Percentiles rank a stretch among this genome's conserved stretches.
Conservation (phyloP, 2,329 filamentous ascomycete genomes). For the Leptographium flavum region DNA sequence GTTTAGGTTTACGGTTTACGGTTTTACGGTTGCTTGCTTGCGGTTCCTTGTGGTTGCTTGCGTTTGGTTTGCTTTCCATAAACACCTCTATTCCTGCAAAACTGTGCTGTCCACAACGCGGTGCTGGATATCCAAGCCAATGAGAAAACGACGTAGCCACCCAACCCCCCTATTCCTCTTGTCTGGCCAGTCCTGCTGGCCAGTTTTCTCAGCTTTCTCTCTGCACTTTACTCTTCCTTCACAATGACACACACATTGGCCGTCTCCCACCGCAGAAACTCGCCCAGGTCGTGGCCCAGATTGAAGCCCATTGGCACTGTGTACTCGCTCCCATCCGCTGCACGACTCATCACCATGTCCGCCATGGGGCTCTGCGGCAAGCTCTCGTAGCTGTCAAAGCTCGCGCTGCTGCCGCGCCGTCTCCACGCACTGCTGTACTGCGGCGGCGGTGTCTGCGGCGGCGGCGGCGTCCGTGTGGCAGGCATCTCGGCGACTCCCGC, state of each 20-base stretch:
- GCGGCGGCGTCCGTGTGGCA: slow-evolving; percentile 2
- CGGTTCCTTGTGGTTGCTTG: too few relatives aligned
- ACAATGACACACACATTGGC: slow-evolving; percentile 27
- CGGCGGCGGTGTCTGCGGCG: neutral
- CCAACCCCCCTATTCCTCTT: too few relatives aligned
- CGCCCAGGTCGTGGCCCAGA: slow-evolving; percentile 41
- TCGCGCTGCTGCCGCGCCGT: slow-evolving; percentile 7
- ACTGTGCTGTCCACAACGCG: too few relatives aligned
- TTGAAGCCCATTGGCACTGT: slow-evolving; percentile 47
- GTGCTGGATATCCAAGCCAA: too few relatives aligned
- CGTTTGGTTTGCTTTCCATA: too few relatives aligned
- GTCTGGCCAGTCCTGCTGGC: too few relatives aligned
- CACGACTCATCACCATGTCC: slow-evolving; percentile 27
- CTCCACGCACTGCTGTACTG: slow-evolving; percentile 3
- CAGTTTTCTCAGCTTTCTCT: too few relatives aligned
- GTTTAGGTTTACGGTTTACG: too few relatives aligned
- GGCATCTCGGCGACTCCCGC: slow-evolving; percentile 4
- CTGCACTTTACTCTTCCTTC: neutral
- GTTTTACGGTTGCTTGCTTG: too few relatives aligned
- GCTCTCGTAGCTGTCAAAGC: slow-evolving; percentile 23
- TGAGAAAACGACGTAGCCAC: neutral
- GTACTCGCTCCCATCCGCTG: slow-evolving; percentile 23
- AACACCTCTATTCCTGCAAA: too few relatives aligned
- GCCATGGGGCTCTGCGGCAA: slow-evolving; percentile 37
- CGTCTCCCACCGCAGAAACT: slow-evolving; percentile 43